Evolutionary conservation across 2,329 filamentous ascomycete species (phyloP).

Genomic region (Hymenoscyphus repandus): DNA sequence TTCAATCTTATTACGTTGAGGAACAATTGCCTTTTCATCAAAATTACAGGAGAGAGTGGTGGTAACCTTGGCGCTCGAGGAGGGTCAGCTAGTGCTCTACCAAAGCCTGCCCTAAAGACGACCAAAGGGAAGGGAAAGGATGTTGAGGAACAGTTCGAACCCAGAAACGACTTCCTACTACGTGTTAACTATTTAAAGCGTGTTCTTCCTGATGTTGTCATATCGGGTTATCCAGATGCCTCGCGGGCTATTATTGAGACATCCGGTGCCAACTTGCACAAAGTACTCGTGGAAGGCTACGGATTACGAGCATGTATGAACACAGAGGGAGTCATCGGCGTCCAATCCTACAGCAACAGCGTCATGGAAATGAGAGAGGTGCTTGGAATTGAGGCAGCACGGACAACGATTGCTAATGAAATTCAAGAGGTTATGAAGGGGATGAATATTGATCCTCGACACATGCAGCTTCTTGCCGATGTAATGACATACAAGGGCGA

Average conservation of each 20-base stretch:
- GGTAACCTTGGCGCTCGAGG: slow-evolving; percentile 30
- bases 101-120: no score
- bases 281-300: slow-evolving; percentile 90
- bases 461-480: slow-evolving; percentile 95
- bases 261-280: slow-evolving; percentile 59
- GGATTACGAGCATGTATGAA: slow-evolving; percentile 86
- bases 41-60: slow-evolving; percentile 53
- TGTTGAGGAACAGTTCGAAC: slow-evolving; percentile 39
- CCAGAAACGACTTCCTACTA: slow-evolving; percentile 61
- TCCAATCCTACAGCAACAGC: slow-evolving; percentile 70
- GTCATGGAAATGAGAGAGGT: slow-evolving; percentile 86
- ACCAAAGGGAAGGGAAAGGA: slow-evolving; percentile 21
- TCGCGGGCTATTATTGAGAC: slow-evolving; percentile 85
- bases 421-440: slow-evolving; percentile 84
- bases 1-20: slow-evolving; percentile 59
- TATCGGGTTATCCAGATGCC: slow-evolving; percentile 85
- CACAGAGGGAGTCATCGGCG: slow-evolving; percentile 83
- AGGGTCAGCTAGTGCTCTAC: background rate
- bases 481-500: slow-evolving; percentile 99
- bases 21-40: slow-evolving; percentile 64
- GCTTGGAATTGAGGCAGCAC: slow-evolving; percentile 90
- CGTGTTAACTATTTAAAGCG: slow-evolving; percentile 83
- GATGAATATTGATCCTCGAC: slow-evolving; percentile 94
- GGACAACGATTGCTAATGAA: slow-evolving; percentile 81
- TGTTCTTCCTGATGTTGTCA: slow-evolving; percentile 72